Evolutionary conservation across 2,329 filamentous ascomycete genomes (phyloP).

Genomic region (Pseudocercospora cruenta): DNA sequence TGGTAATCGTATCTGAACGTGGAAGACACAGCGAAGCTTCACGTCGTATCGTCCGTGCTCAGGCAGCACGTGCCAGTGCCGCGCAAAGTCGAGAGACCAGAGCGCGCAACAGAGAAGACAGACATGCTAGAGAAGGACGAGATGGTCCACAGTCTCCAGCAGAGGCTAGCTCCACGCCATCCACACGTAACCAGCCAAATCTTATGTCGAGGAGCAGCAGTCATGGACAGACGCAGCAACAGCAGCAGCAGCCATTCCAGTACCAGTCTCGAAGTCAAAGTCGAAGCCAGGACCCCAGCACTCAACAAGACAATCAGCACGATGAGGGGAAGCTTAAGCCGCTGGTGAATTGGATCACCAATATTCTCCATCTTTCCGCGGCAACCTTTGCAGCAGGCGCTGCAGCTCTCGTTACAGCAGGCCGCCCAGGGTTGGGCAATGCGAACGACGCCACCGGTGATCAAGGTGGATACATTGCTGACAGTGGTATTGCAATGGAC

Average conservation of each 20-base stretch:
- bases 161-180: constrained; percentile 15
- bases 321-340: constrained; percentile 22
- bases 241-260: constrained; percentile 13
- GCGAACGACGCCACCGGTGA: constrained; percentile 17
- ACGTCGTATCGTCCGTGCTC: constrained; percentile 38
- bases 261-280: constrained; percentile 4
- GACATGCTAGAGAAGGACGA: constrained; percentile 28
- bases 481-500: constrained; percentile 27
- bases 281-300: constrained; percentile 12
- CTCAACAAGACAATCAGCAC: constrained; percentile 8
- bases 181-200: constrained; percentile 9
- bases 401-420: constrained; percentile 21
- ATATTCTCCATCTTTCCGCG: constrained; percentile 29
- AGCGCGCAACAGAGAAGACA: constrained; percentile 38
- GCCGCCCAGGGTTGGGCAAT: constrained; percentile 20
- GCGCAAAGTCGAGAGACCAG: constrained; percentile 39
- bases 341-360: constrained; percentile 29
- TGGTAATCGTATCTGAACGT: constrained; percentile 40
- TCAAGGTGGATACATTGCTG: constrained; percentile 19
- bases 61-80: constrained; percentile 40
- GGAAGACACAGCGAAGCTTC: constrained; percentile 37
- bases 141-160: constrained; percentile 12
- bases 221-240: constrained; percentile 2
- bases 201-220: constrained; percentile 8
- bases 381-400: constrained; percentile 22